These are phyloP conservation scores for Pachysandra terminalis DNA, from an alignment of 164 flowering plant species.

Conservation along the genomic window DNA sequence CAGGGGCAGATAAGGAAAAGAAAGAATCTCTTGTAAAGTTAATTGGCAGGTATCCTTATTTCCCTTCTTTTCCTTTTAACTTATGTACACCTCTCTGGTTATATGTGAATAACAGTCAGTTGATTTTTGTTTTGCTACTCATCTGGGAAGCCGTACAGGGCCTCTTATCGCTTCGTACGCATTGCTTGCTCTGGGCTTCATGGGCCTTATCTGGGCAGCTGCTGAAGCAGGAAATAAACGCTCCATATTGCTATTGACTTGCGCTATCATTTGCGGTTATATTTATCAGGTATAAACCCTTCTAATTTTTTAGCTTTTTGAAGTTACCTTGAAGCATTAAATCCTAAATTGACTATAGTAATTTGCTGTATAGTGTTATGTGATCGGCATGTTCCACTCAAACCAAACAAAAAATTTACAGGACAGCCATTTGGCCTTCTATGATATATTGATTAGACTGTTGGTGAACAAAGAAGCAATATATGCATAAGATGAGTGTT, in stretches of 20 bases:
- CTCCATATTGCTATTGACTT: conserved; percentile 47
- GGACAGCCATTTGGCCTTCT: no score
- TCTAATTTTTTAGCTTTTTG: not conserved
- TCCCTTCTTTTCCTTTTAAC: not conserved
- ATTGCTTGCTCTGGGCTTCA: conserved; percentile 64
- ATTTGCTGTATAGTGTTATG: no score
- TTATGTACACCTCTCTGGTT: not conserved
- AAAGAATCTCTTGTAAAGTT: conserved; percentile 91
- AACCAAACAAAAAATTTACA: no score
- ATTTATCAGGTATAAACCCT: conserved; percentile 71
- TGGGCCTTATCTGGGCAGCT: conserved; percentile 59
- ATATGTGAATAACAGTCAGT: not conserved
- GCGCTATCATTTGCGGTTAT: conserved; percentile 76
- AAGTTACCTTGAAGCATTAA: not conserved
- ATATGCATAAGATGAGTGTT: no score
- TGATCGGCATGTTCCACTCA: no score
- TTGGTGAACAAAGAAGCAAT: no score
- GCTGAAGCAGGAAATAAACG: conserved; percentile 61
- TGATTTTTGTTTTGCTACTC: conserved; percentile 14
- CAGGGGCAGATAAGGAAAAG: conserved; percentile 93
- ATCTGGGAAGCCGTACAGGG: conserved; percentile 63
- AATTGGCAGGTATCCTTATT: conserved; percentile 57
- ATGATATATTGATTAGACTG: no score
- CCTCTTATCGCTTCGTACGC: conserved; percentile 56
- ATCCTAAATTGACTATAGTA: not conserved